Base-by-base conservation (phyloP, 441 rosid species). In the Metrosideros polymorpha region DNA sequence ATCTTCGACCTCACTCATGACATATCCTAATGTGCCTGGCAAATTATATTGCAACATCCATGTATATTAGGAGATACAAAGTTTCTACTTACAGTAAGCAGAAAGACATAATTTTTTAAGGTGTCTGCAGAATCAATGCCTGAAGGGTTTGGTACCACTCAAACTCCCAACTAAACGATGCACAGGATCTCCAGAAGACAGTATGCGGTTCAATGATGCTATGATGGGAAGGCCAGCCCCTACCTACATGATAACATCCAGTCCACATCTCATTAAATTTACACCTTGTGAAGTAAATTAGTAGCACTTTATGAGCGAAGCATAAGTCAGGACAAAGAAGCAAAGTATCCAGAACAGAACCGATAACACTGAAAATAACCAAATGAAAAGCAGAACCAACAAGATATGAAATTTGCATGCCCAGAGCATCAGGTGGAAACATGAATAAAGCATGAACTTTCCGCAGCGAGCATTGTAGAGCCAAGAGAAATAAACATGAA, bases 161-260 rank as follows among this genome's bases (percentile, higher is more conserved):
- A 97, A 92, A 95, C 96, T 96, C 87, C 98, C 98, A 86, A 95
- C 89, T 83, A 94, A 89, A 4, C 92, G 91, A 87, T 92, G 90
- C 85, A 96, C 87, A 86, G 95, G 93, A 84, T 96, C 98, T 89
- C 99, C 99, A 9, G 99, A 96, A 42, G 93, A 93, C 88, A 96
- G 88, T 88, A 96, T 91, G 45, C 98, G 98, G 89, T 92, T 95
- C 89, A 96, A 86, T 75, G 99, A 93, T 84, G 96, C 92, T 71
- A 96, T 95, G 85, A 97, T 93, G 82, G 99, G 99, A 94, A 97
- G 99, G 56, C 99, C 98, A 85, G 99, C 99, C 87, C 98, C 99
- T 88, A 96, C 99, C 99, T 97, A 86, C 30, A 89, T 85, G 17
- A 85, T 82, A 83, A 84, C n/a, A 86, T 76, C 82, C 45, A 85